These are phyloP conservation scores for Wickerhamomyces rabaulensis DNA, from an alignment of 805 yeast genomes.

Conservation along the genomic window DNA sequence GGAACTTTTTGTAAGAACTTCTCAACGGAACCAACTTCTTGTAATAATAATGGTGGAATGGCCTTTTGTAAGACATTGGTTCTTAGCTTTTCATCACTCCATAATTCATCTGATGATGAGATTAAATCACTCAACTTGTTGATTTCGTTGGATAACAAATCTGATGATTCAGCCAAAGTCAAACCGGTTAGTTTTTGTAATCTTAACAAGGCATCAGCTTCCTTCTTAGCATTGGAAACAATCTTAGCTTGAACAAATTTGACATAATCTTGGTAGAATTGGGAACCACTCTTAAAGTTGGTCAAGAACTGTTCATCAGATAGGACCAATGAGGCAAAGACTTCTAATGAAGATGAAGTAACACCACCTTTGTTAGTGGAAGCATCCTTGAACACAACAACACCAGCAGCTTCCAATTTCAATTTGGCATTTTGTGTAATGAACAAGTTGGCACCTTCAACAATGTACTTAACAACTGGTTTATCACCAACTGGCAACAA, in stretches of 20 bases:
- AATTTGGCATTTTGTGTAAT: slow-evolving; percentile 92
- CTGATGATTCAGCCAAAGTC: slow-evolving; percentile 66
- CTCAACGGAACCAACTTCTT: slow-evolving; percentile 69
- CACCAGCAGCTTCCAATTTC: slow-evolving; percentile 80
- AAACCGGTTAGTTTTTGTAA: slow-evolving; percentile 60
- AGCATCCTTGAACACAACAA: slow-evolving; percentile 87
- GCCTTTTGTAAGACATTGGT: slow-evolving; percentile 71
- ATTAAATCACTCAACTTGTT: slow-evolving; percentile 84
- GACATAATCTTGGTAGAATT: slow-evolving; percentile 79
- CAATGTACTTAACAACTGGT: slow-evolving; percentile 76
- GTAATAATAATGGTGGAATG: slow-evolving; percentile 67
- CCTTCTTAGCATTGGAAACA: slow-evolving; percentile 72
- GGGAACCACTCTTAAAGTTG: slow-evolving; percentile 68
- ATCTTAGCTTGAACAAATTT: slow-evolving; percentile 73
- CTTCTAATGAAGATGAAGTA: slow-evolving; percentile 93
- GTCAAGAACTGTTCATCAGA: slow-evolving; percentile 77
- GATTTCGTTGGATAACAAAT: slow-evolving; percentile 74
- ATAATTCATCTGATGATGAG: slow-evolving; percentile 80
- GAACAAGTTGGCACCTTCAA: slow-evolving; percentile 96
- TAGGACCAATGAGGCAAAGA: slow-evolving; percentile 87
- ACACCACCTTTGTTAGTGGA: slow-evolving; percentile 98
- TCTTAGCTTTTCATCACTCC: slow-evolving; percentile 70
- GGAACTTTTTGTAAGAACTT: slow-evolving; percentile 75
- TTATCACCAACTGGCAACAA: slow-evolving; percentile 74
- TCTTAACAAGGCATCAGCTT: slow-evolving; percentile 84